Base-by-base conservation (phyloP, 768 basidiomycete species). In the Suillus lakei region DNA sequence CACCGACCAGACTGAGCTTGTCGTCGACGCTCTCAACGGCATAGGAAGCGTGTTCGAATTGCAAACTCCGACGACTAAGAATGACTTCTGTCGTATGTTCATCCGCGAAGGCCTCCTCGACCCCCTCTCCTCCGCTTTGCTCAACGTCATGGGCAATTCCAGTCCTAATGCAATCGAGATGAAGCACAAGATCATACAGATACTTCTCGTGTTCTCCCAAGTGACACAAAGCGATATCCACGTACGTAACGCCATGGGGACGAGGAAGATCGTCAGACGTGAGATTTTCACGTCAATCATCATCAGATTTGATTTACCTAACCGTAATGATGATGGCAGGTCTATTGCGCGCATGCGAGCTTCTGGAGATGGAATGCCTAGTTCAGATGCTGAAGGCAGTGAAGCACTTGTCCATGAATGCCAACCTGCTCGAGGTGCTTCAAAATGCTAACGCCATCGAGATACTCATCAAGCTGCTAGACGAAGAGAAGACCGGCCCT, bases 61-160 rank as follows among this genome's bases (percentile, higher is more conserved):
- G 15, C 92, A 98, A 76, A 95, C 93, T 55, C 93, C 98, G 9
- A 98, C 96, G 4, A 96, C 96, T 13, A 95, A 98, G 77, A 98
- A 98, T 73, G 98, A 99, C 78, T 99, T 99, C 74, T 98, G 96
- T 73, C 88, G 98, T 12, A 96, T 99, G 92, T 97, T 99, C 81
- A 94, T 98, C 48, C 86, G 95, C 6, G 98, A 99, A 79, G 98
- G 98, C 32, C 82, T 99, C 4, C 82, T 98, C 54, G 96, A 98
- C 69, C 97, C 98, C 0, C 81, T 99, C 1, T 94, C 96, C 1
- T 88, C 91, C 2, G 98, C 97, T 3, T 78, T 99, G 30, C 80
- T 97, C 64, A 92, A 94, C 70, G 93, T 98, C 62, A 93, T 96
- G 84, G 85, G 87, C 4, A 90, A 86, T 64, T 85, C 86, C 12